phyloP scores from a whole-genome alignment of 73 alveolate genomes.

The Uronychia binucleata region DNA sequence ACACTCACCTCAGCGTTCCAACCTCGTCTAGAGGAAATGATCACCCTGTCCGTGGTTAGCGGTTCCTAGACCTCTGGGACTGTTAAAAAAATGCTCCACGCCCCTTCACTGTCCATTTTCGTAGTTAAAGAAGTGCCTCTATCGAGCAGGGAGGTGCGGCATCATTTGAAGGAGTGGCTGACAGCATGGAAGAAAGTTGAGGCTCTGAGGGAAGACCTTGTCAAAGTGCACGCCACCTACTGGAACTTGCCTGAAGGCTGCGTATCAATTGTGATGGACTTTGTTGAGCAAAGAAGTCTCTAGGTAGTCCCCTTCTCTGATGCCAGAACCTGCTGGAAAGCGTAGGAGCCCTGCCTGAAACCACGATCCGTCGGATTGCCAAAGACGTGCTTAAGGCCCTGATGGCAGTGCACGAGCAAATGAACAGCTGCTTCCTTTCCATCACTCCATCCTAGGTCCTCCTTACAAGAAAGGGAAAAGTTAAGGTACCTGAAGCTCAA shows the following conservation, averaged over 20 bases:
- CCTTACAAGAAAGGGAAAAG: constrained; percentile 36
- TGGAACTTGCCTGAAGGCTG: constrained; percentile 86
- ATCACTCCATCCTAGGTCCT: constrained; percentile 14
- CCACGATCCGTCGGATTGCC: constrained; percentile 17
- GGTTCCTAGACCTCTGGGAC: constrained; percentile 48
- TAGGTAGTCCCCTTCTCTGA: neutral
- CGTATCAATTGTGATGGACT: constrained; percentile 68
- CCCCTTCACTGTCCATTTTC: constrained; percentile 72
- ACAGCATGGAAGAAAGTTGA: constrained; percentile 60
- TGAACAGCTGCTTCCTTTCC: constrained; percentile 27
- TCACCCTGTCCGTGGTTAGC: constrained; percentile 52
- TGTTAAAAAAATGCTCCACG: constrained; percentile 82
- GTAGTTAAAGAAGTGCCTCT: constrained; percentile 77
- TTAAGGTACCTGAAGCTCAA: too few species aligned
- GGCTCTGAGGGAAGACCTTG: constrained; percentile 32
- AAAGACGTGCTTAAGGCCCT: constrained; percentile 27
- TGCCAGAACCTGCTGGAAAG: constrained; percentile 16
- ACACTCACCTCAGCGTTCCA: too few species aligned
- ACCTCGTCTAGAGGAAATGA: constrained; percentile 56
- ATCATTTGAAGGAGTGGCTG: constrained; percentile 73
- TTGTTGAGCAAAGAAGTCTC: constrained; percentile 20
- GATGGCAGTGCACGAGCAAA: constrained; percentile 30
- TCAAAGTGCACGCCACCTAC: constrained; percentile 52
- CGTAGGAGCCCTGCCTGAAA: constrained; percentile 50
- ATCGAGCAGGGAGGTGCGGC: constrained; percentile 54